phyloP scores from a whole-genome alignment of 1,284 basidiomycete species.

The Sporisorium iseilematis-ciliati region DNA sequence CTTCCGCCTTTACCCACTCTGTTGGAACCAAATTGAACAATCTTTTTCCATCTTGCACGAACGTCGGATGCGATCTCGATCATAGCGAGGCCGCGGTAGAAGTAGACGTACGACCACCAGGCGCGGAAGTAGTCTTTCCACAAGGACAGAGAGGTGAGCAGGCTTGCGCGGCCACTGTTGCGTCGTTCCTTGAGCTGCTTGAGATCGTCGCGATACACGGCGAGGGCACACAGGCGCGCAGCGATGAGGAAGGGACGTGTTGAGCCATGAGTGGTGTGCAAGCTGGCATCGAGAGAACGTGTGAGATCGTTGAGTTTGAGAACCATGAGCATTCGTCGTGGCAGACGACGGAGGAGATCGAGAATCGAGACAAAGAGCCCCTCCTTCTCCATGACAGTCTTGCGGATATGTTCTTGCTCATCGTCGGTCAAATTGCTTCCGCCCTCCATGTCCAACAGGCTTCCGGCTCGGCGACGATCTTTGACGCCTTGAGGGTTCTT shows the following conservation, averaged over 20 bases:
- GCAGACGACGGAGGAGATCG: slow-evolving; percentile 63
- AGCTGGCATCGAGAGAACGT: slow-evolving; percentile 74
- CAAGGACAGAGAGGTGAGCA: slow-evolving; percentile 32
- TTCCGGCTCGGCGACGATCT: slow-evolving; percentile 53
- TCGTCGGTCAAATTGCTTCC: slow-evolving; percentile 57
- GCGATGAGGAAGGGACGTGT: slow-evolving; percentile 81
- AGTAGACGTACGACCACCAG: slow-evolving; percentile 61
- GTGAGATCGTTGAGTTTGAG: slow-evolving; percentile 69
- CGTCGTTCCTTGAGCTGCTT: slow-evolving; percentile 69
- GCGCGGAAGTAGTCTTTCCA: slow-evolving; percentile 73
- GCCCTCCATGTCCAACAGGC: slow-evolving; percentile 62
- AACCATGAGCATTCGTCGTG: slow-evolving; percentile 69
- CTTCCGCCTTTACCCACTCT: slow-evolving; percentile 41
- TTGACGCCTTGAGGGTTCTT: slow-evolving; percentile 65
- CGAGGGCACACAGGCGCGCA: slow-evolving; percentile 86
- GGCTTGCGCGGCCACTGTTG: slow-evolving; percentile 25
- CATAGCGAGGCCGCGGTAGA: slow-evolving; percentile 64
- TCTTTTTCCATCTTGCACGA: slow-evolving; percentile 44
- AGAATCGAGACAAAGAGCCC: slow-evolving; percentile 65
- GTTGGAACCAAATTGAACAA: slow-evolving; percentile 45
- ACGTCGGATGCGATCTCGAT: slow-evolving; percentile 63
- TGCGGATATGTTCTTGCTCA: slow-evolving; percentile 69
- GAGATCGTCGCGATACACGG: slow-evolving; percentile 85
- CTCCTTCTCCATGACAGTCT: slow-evolving; percentile 69
- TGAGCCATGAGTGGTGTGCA: slow-evolving; percentile 74